Base-by-base conservation (phyloP, 768 basidiomycete genomes). In the Cyathus striatus region DNA sequence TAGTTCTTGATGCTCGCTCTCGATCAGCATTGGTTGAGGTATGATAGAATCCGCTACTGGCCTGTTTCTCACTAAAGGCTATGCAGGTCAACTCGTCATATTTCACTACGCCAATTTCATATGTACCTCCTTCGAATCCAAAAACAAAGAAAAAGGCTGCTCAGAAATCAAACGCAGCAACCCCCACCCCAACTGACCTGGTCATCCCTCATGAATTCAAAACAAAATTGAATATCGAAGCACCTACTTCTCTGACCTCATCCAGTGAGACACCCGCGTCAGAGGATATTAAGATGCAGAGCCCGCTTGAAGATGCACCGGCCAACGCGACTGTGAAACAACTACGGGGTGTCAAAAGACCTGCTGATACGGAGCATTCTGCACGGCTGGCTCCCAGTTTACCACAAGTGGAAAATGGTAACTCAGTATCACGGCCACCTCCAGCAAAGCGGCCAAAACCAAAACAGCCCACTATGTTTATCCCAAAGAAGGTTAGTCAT, bases 1-100 rank as follows among this genome's bases (percentile, higher is more conserved):
- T 96, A 36, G 73, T 96, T 20, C 60, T 66, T 16, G 85, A 97
- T 57, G 90, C 94, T 5, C 69, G 81, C 43, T 64, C 73, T 10
- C 74, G 91, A 42, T 69, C 72, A 7, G 65, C 78, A 25, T 59
- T 94, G 20, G 59, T 81, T 6, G 76, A 85, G 49, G 92, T 92
- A 55, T 56, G 73, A 6, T 13, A 13, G 16, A 38, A 20, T 22
- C 22, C 23, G n/a, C 27, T n/a, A 22, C 14, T 45, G 14, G 25
- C 30, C 4, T 23, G 7, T 37, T 6, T 25, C 20, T 16, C 26
- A 16, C 33, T 34, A 12, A 40, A 16, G 40, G 16, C 25, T 24
- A 24, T 23, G 5, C 41, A 50, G 51, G 52, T 47, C 27, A 69
- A 73, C 48, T 18, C 41, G 4, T 49, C 58, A 10, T 74, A 64